Conservation (phyloP, 2,329 filamentous ascomycete species). For the Ophiostoma sp. region DNA sequence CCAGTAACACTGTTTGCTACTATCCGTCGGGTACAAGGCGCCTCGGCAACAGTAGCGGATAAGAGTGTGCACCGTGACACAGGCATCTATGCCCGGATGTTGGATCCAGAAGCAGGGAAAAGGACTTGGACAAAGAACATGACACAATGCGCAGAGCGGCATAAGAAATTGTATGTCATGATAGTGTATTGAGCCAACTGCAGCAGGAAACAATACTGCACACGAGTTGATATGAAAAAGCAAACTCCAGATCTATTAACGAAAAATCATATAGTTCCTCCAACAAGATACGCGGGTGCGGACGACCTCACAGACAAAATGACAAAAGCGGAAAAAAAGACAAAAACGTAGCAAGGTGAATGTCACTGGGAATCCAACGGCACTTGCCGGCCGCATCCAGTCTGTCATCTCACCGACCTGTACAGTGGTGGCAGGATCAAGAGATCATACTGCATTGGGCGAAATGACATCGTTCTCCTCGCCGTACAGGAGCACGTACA, state of each 20-base stretch:
- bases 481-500: constrained; percentile 82
- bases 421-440: not conserved
- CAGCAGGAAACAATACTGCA: not conserved
- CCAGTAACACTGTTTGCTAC: not conserved
- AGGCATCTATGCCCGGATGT: not conserved
- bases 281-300: not conserved
- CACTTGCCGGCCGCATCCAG: constrained; percentile 11
- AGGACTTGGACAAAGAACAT: not conserved
- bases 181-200: not conserved
- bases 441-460: constrained; percentile 18
- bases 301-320: not conserved
- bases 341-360: not conserved
- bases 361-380: not conserved
- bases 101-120: no score
- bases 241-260: constrained; percentile 13
- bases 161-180: not conserved
- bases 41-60: not conserved
- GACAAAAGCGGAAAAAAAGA: not conserved
- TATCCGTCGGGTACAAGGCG: not conserved
- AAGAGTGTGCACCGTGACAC: not conserved
- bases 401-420: not conserved
- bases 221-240: not conserved
- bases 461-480: constrained; percentile 50
- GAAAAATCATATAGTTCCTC: not conserved
- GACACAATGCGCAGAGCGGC: not conserved